A percentile compares a stretch with the other conserved stretches of the same genome.
phyloP scores from a whole-genome alignment of 1,139 yeast species.

The Dujonia santamariae region DNA sequence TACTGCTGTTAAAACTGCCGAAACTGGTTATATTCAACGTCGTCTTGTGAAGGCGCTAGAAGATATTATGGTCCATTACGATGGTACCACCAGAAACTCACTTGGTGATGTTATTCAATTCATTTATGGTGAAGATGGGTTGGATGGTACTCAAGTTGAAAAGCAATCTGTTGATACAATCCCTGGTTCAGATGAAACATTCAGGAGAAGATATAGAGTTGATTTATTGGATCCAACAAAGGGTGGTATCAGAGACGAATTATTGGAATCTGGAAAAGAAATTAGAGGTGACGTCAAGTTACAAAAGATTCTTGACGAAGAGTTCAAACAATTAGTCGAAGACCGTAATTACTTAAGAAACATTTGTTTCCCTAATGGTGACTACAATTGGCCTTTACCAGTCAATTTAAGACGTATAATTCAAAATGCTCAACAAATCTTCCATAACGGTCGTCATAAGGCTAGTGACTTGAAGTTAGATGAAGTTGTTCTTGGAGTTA shows the following conservation, averaged over 20 bases:
- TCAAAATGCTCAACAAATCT: conserved; percentile 96
- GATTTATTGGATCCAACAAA: conserved; percentile 75
- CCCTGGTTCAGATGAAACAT: conserved; percentile 84
- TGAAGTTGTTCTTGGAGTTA: conserved; percentile 76
- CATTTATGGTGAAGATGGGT: conserved; percentile 98
- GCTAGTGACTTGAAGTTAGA: conserved; percentile 87
- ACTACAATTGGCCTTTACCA: conserved; percentile 95
- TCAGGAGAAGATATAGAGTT: conserved; percentile 81
- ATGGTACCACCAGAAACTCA: conserved; percentile 97
- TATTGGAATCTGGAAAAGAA: conserved; percentile 86
- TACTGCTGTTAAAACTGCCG: conserved; percentile 98
- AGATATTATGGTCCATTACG: conserved; percentile 98
- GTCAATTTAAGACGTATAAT: conserved; percentile 95
- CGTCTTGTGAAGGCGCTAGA: conserved; percentile 97
- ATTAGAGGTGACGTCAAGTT: conserved; percentile 85
- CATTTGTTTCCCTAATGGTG: conserved; percentile 87
- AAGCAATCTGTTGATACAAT: conserved; percentile 95
- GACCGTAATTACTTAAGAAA: conserved; percentile 83
- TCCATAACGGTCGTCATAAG: conserved; percentile 86
- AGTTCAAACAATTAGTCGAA: conserved; percentile 67
- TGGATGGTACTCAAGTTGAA: conserved; percentile 97
- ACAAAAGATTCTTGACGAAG: conserved; percentile 80
- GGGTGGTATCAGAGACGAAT: conserved; percentile 58
- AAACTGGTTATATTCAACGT: conserved; percentile 98
- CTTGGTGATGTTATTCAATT: conserved; percentile 95